These are phyloP conservation scores for Naumovozyma dairenensis DNA, from an alignment of 805 yeast species.

Conservation along the genomic window DNA sequence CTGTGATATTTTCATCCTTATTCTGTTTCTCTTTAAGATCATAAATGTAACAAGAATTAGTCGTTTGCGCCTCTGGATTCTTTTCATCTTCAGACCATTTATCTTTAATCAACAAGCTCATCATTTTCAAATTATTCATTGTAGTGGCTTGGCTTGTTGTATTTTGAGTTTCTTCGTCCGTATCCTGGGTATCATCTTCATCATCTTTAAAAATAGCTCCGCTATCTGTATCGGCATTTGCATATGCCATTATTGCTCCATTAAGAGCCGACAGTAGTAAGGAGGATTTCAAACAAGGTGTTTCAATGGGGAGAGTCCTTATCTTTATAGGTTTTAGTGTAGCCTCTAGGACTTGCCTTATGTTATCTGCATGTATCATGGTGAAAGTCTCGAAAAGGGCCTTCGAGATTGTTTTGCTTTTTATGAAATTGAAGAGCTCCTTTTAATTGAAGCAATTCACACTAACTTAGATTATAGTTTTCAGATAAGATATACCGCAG, in stretches of 20 bases:
- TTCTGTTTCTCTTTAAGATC: slow-evolving; percentile 1
- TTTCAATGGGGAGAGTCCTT: slow-evolving; percentile 9
- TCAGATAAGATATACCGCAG: too few relatives aligned
- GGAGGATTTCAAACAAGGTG: slow-evolving; percentile 19
- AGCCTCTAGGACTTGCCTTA: slow-evolving; percentile 12
- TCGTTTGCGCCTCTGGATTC: slow-evolving; percentile 6
- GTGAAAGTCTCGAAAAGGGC: too few relatives aligned
- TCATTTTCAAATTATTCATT: slow-evolving; percentile 24
- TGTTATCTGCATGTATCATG: slow-evolving; percentile 20
- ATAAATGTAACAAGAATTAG: slow-evolving; percentile 12
- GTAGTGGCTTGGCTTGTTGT: slow-evolving; percentile 10
- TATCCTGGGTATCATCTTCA: background rate
- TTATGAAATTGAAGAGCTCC: too few relatives aligned
- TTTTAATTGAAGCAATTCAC: too few relatives aligned
- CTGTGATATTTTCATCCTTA: background rate
- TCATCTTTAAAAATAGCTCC: too few relatives aligned
- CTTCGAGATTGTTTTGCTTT: too few relatives aligned
- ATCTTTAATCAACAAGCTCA: slow-evolving; percentile 25
- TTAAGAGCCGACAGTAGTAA: slow-evolving; percentile 17
- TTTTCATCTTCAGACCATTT: slow-evolving; percentile 27
- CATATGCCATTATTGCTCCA: slow-evolving; percentile 25
- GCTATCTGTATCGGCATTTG: slow-evolving; percentile 9
- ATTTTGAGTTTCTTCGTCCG: slow-evolving; percentile 1
- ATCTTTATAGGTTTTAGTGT: slow-evolving; percentile 15
- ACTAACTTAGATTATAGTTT: too few relatives aligned